These are phyloP conservation scores for Ceratocystis ficicola DNA, from an alignment of 2,329 filamentous ascomycete genomes.

Conservation along the genomic window DNA sequence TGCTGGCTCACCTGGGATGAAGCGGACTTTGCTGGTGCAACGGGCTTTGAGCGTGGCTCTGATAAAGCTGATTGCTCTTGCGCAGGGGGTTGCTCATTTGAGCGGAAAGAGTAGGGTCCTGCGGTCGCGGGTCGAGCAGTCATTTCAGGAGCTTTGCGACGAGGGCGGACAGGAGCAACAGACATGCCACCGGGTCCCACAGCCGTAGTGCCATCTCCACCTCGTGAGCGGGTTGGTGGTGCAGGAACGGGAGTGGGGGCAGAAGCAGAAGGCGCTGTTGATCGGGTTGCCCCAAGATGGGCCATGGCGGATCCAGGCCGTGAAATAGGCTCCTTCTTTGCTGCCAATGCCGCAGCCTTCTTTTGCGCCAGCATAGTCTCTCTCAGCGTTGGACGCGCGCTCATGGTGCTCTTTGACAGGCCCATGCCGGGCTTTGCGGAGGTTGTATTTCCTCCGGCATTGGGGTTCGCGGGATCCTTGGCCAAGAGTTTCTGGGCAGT, in stretches of 20 bases:
- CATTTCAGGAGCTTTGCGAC: constrained; percentile 46
- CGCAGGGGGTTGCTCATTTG: constrained; percentile 33
- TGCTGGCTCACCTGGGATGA: constrained; percentile 31
- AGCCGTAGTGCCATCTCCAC: constrained; percentile 34
- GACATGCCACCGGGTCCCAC: constrained; percentile 47
- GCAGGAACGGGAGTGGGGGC: constrained; percentile 23
- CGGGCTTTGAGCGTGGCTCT: constrained; percentile 35
- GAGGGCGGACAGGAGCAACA: constrained; percentile 50
- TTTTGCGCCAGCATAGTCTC: constrained; percentile 79
- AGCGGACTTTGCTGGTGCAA: constrained; percentile 32
- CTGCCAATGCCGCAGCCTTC: constrained; percentile 42
- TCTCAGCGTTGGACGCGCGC: constrained; percentile 55
- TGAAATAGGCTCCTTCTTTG: constrained; percentile 40
- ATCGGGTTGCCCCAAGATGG: constrained; percentile 41
- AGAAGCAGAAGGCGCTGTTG: constrained; percentile 29
- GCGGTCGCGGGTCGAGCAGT: constrained; percentile 50
- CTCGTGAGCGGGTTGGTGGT: constrained; percentile 23
- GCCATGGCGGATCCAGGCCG: constrained; percentile 55
- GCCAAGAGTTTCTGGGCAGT: constrained; percentile 70
- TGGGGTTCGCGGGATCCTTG: constrained; percentile 73
- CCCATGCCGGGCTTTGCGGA: constrained; percentile 45
- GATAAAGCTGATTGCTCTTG: constrained; percentile 28
- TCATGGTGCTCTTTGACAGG: constrained; percentile 51
- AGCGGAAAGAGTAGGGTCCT: constrained; percentile 51
- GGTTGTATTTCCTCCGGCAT: constrained; percentile 42